Base-by-base conservation (phyloP, 73 alveolate species). In the Paramecium octaurelia region DNA sequence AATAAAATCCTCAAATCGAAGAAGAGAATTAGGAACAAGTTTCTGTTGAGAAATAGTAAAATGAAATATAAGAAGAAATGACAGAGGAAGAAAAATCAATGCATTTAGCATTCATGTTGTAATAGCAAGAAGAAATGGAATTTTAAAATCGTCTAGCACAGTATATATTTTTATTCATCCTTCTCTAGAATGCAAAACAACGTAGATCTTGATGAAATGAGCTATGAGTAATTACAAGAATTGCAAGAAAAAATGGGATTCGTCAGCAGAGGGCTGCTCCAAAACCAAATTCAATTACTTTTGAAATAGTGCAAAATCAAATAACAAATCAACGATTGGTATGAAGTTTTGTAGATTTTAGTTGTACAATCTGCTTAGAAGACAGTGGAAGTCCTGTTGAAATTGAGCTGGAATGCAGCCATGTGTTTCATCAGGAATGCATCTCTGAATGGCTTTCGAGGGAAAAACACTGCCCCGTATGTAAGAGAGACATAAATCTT, bases 301-400 rank as follows among this genome's bases (percentile, higher is more conserved):
- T 20, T 80, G 8, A 18, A 6, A 14, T 21, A 40, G 24, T 44
- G 75, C n/a, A 80, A 48, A 80, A 31, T 80, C 20, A 18, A 21
- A 14, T 6, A 44, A 23, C 1, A 46, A 10, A 31, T 31, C 16
- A 48, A 40, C 12, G 91, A 80, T 24, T 80, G 70, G 91, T 80
- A 80, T 43, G 31, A 36, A 54, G 0, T 80, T 0, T 43, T 80
- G 10, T 44, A 9, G 8, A 12, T 9, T 40, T 24, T 43, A 80
- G 91, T 80, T 80, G 91, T 46, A 80, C 91, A 40, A 80, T 80
- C n/a, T 80, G 91, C 27, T 46, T 80, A 14, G 91, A 80, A 44
- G 91, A 80, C 23, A 48, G 91, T 44, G 57, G 70, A 12, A 44
- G 20, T 35, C 91, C 71, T 24, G 75, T 80, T 20, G 91, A 80